phyloP scores from a whole-genome alignment of 495 filamentous ascomycete genomes.

The Aspergillus affinis region DNA sequence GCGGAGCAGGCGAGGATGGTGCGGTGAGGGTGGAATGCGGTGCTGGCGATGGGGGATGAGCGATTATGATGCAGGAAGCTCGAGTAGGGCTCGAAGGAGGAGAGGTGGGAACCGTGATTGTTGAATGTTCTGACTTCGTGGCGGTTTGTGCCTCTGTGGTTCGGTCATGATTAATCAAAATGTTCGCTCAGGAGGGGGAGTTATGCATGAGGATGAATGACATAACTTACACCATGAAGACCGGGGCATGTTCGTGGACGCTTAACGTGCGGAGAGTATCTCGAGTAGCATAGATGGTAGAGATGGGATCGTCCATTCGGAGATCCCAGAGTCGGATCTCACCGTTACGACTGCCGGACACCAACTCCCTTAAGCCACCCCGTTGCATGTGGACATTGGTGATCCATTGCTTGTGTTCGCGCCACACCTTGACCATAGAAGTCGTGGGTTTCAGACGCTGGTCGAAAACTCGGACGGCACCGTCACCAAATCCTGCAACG shows the following conservation, averaged over 20 bases:
- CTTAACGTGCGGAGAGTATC: conserved; percentile 80
- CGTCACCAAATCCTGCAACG: conserved; percentile 93
- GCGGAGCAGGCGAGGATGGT: conserved; percentile 85
- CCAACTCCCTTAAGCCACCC: conserved; percentile 84
- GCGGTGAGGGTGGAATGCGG: conserved; percentile 93
- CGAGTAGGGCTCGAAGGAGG: conserved; percentile 81
- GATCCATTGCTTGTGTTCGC: conserved; percentile 92
- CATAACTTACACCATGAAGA: conserved; percentile 84
- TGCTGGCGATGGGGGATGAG: conserved; percentile 76
- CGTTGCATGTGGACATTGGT: conserved; percentile 96
- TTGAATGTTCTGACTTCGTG: conserved; percentile 93
- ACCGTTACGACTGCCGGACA: conserved; percentile 83
- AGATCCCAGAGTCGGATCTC: conserved; percentile 98
- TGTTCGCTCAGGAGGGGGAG: neutral
- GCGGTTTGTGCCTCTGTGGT: conserved; percentile 73
- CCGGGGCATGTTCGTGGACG: conserved; percentile 94
- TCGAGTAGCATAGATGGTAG: conserved; percentile 70
- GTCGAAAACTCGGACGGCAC: conserved; percentile 94
- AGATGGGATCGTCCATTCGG: conserved; percentile 71
- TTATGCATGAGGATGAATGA: conserved; percentile 3
- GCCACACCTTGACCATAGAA: conserved; percentile 93
- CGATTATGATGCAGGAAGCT: conserved; percentile 80
- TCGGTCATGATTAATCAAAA: neutral
- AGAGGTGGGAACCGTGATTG: conserved; percentile 72
- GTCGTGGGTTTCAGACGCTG: conserved; percentile 76